Conservation (phyloP, 306 rosid species). For the Malus fusca region DNA sequence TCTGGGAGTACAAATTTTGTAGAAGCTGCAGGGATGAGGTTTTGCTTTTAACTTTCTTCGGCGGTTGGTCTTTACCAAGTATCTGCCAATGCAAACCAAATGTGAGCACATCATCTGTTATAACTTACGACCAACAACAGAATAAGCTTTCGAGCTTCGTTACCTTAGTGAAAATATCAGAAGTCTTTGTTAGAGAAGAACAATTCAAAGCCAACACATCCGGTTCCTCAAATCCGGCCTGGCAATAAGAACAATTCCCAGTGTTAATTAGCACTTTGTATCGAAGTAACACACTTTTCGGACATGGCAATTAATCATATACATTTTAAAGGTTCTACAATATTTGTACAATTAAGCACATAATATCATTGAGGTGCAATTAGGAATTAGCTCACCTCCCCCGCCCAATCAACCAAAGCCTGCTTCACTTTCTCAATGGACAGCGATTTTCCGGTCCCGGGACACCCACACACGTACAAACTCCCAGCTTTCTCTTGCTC, state of each 20-base stretch:
- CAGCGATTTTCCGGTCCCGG: constrained; percentile 81
- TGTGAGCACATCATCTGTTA: constrained; percentile 13
- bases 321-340: background rate
- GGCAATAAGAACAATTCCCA: constrained; percentile 12
- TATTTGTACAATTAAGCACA: background rate
- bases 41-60: constrained; percentile 36
- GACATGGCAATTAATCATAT: background rate
- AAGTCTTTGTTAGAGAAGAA: constrained; percentile 56
- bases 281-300: background rate
- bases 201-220: constrained; percentile 65
- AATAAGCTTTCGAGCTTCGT: background rate
- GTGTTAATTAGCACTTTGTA: background rate
- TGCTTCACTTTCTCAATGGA: constrained; percentile 68
- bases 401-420: constrained; percentile 51
- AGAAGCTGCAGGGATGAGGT: constrained; percentile 62
- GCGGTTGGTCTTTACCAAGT: constrained; percentile 32
- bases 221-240: constrained; percentile 52
- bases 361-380: background rate
- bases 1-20: constrained; percentile 62
- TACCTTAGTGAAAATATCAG: constrained; percentile 78
- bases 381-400: constrained; percentile 30
- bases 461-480: constrained; percentile 80
- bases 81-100: constrained; percentile 39
- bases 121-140: background rate
- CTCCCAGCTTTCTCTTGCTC: constrained; percentile 72